Percentiles rank a stretch among this genome's conserved stretches.
Conservation (phyloP, 2,329 filamentous ascomycete species). For the Annulohypoxylon truncatum region DNA sequence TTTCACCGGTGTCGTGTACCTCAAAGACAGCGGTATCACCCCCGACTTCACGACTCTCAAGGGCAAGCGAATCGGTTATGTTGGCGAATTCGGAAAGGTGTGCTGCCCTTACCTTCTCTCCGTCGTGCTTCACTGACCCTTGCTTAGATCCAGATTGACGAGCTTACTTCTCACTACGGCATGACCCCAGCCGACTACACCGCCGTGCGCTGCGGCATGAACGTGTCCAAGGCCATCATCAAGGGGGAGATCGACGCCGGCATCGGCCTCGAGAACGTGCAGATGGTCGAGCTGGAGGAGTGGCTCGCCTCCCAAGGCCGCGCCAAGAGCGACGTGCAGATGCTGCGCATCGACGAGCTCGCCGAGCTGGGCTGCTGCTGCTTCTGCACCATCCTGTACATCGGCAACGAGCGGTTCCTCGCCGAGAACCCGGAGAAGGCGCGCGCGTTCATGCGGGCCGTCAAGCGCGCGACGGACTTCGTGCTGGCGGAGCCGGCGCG, state of each 20-base stretch:
- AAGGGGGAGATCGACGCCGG: conserved; percentile 78
- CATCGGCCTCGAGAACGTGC: conserved; percentile 82
- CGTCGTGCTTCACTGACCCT: conserved; percentile 1
- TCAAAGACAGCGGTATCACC: conserved; percentile 79
- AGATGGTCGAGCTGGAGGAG: conserved; percentile 85
- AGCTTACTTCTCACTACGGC: conserved; percentile 81
- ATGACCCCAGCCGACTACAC: conserved; percentile 80
- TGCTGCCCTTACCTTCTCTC: too few species aligned
- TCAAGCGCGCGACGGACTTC: conserved; percentile 80
- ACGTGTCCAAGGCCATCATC: conserved; percentile 81
- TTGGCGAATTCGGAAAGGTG: conserved; percentile 79
- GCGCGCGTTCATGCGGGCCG: conserved; percentile 74
- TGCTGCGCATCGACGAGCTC: conserved; percentile 84
- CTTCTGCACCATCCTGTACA: conserved; percentile 86
- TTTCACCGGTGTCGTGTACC: conserved; percentile 82
- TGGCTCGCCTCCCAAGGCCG: conserved; percentile 75
- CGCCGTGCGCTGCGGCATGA: conserved; percentile 83
- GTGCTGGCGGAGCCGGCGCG: conserved; percentile 71
- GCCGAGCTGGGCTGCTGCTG: conserved; percentile 85
- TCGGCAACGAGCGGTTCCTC: conserved; percentile 79
- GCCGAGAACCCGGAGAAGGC: conserved; percentile 74
- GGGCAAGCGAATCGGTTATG: conserved; percentile 82
- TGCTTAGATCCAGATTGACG: conserved; percentile 78
- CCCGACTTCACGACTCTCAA: conserved; percentile 79
- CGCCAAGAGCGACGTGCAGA: conserved; percentile 75